Conservation (phyloP, 2,329 filamentous ascomycete genomes). For the Drechslera avenae region DNA sequence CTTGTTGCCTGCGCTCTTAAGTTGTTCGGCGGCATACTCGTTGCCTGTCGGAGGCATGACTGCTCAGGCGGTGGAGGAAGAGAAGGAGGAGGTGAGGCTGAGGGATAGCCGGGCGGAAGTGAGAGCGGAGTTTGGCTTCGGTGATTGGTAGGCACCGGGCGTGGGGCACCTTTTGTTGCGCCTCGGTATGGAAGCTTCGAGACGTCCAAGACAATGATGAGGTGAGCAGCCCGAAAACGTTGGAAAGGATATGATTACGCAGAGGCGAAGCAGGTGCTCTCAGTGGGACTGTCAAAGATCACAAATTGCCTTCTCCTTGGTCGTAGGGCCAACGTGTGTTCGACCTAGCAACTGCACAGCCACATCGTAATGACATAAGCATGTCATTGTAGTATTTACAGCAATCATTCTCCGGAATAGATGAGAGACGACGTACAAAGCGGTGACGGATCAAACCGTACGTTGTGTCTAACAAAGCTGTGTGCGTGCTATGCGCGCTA, state of each 20-base stretch:
- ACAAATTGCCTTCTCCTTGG: background rate
- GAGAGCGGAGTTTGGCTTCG: constrained; percentile 24
- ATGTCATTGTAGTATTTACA: background rate
- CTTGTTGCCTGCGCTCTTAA: constrained; percentile 63
- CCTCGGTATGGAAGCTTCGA: constrained; percentile 31
- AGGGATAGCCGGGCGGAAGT: constrained; percentile 19
- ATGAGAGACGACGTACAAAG: background rate
- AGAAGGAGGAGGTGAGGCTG: background rate
- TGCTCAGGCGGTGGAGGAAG: constrained; percentile 4
- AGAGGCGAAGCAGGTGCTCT: background rate
- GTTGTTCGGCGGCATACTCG: constrained; percentile 52
- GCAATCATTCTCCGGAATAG: background rate
- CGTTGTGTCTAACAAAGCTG: background rate
- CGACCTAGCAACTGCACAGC: constrained; percentile 1
- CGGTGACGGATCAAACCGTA: background rate
- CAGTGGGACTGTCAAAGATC: background rate
- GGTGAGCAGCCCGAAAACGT: constrained; percentile 18
- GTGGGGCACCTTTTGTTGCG: constrained; percentile 24
- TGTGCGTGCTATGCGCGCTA: too few species aligned
- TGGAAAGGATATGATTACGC: constrained; percentile 1
- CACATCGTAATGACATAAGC: constrained; percentile 4
- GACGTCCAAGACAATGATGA: constrained; percentile 21
- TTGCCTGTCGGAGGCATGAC: constrained; percentile 37
- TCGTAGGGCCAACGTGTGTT: background rate
- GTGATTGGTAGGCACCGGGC: constrained; percentile 30